Evolutionary conservation across 805 yeast species (phyloP), one percentile per base, ranked within the genome.

Genomic region (Candida chauliodis): DNA sequence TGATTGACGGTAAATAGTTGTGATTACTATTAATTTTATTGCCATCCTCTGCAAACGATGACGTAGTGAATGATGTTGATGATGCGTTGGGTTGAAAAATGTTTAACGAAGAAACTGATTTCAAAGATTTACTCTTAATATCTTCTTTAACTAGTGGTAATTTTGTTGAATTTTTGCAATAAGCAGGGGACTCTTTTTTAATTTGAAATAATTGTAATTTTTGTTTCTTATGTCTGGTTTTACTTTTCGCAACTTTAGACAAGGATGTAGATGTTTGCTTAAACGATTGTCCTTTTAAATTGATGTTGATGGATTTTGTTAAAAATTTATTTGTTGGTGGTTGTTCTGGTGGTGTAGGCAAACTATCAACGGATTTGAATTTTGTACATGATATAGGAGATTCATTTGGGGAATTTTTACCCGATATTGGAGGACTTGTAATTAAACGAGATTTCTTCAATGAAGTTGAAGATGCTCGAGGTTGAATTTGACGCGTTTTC

Each of bases 181-280:
- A 61, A 49, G 53, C 63, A n/a, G 55, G 48, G 24, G 66, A 58
- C 43, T 53, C 52, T 36, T 58, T 57, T 46, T 63, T 67, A 41
- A 68, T 65, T 44, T 66, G 61, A 46, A 55, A 67, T 36, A 68
- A 54, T 41, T 57, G 61, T 46, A 68, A 53, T 42, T 49, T 53
- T 14, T 24, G 19, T 4, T 36, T 17, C 18, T 31, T 31, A 11
- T 29, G 22, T 27, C 4, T 4, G 13, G 15, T 25, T 35, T 47
- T 50, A 23, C 48, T 52, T 26, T 43, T 45, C 29, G 54, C 51
- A 27, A 60, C 57, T 37, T 49, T 48, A 11, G 58, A 46, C 31
- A 56, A 50, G 9, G 57, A 45, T 4, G 54, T 16, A 8, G 34
- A 18, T 5, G 37, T 25, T 8, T 14, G n/a, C 19, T 26, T 26